Conservation (phyloP, 2,329 filamentous ascomycete genomes). For the Penicillium brevicompactum region DNA sequence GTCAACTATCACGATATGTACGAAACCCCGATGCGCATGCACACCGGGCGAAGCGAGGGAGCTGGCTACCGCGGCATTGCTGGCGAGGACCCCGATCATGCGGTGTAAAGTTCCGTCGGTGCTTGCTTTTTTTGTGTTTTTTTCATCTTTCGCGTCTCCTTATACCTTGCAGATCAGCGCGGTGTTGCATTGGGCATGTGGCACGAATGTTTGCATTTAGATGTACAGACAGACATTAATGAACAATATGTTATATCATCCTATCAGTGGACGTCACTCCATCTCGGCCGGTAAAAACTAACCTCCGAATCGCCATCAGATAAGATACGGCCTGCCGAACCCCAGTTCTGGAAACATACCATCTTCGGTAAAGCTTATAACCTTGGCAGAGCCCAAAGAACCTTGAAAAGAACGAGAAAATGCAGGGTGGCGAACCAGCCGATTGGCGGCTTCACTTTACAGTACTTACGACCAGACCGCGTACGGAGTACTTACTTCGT, state of each 20-base stretch:
- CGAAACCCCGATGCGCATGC: conserved; percentile 75
- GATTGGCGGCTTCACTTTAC: conserved; percentile 3
- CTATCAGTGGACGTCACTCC: neutral
- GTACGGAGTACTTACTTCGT: neutral
- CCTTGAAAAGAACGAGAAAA: too few relatives aligned
- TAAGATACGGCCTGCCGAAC: neutral
- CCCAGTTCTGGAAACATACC: conserved; percentile 2
- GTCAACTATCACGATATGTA: conserved; percentile 91
- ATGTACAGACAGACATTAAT: conserved; percentile 26
- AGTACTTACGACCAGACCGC: neutral
- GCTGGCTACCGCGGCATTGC: conserved; percentile 62
- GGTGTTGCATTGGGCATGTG: conserved; percentile 9
- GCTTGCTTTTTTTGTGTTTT: conserved; percentile 5
- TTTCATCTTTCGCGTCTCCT: neutral
- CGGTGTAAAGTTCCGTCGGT: conserved; percentile 23
- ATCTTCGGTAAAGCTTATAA: neutral
- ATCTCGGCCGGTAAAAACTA: neutral
- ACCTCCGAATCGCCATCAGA: neutral
- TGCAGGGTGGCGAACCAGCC: neutral
- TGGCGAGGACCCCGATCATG: conserved; percentile 39
- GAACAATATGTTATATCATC: neutral
- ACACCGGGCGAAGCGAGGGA: conserved; percentile 47
- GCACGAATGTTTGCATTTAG: conserved; percentile 14
- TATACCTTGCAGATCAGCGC: conserved; percentile 4
- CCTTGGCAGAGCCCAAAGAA: neutral